Conservation (phyloP, 345 rosid genomes). For the Mangifera indica region DNA sequence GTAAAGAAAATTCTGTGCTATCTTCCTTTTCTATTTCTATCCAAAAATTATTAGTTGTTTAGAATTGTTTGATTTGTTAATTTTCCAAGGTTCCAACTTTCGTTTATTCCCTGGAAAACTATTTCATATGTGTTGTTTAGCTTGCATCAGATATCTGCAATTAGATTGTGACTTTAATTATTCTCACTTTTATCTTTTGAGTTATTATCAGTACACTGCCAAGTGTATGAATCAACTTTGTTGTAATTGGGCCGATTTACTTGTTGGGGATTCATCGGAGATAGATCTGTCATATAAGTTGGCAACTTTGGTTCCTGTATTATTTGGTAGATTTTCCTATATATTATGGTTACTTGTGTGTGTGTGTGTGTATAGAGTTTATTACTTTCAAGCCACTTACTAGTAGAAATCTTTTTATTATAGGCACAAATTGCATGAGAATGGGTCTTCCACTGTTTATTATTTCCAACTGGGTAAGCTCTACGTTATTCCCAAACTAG, state of each 20-base stretch:
- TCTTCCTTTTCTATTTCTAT: background rate
- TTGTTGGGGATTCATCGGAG: background rate
- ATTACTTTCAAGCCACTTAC: background rate
- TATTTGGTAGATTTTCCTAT: background rate
- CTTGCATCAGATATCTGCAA: background rate
- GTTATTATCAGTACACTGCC: background rate
- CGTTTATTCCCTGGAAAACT: background rate
- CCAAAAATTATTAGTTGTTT: background rate
- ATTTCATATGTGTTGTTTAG: conserved; percentile 2
- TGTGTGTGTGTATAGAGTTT: no score
- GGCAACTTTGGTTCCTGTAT: background rate
- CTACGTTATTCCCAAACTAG: background rate
- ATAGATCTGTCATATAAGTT: background rate
- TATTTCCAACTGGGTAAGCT: background rate
- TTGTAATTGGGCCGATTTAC: background rate
- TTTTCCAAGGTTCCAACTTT: background rate
- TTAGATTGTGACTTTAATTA: background rate
- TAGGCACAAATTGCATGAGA: background rate
- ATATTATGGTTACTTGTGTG: no score
- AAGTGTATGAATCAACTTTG: background rate
- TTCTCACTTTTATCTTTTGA: background rate
- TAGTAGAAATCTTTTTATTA: background rate
- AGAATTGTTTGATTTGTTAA: background rate
- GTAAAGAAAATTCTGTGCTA: conserved; percentile 27
- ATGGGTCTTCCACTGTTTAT: background rate